Evolutionary conservation across 345 rosid genomes (phyloP).

Genomic region (Gossypium anomalum): DNA sequence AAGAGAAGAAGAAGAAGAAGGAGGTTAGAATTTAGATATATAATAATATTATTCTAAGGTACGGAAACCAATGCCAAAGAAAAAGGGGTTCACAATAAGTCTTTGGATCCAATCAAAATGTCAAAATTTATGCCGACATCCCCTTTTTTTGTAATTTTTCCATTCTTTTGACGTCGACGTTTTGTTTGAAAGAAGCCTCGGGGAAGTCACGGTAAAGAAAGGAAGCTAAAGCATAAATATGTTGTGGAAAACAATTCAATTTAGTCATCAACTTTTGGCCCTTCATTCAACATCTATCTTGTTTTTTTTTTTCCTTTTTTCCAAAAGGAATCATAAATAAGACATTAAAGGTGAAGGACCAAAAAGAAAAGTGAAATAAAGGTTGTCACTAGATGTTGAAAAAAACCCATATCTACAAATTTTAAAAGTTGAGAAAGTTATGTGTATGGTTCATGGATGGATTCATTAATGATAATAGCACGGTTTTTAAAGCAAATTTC

Average conservation of each 20-base stretch:
- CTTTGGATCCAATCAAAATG: neutral
- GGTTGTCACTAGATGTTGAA: neutral
- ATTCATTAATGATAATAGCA: too few relatives aligned
- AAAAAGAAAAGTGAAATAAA: neutral
- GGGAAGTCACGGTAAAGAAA: neutral
- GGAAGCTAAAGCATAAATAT: neutral
- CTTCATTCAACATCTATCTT: neutral
- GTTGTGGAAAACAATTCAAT: neutral
- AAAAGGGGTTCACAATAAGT: neutral
- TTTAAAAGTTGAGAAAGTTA: neutral
- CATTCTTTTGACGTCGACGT: neutral
- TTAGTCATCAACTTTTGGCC: neutral
- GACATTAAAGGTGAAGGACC: neutral
- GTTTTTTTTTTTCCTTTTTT: neutral
- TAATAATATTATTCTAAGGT: neutral
- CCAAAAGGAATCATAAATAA: slow-evolving; percentile 1
- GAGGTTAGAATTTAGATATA: neutral
- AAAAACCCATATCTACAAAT: neutral
- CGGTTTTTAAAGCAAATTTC: too few relatives aligned
- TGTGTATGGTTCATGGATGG: too few relatives aligned
- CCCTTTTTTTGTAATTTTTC: neutral
- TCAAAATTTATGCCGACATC: neutral
- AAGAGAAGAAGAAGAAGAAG: too few relatives aligned
- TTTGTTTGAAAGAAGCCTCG: neutral
- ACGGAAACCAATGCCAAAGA: neutral